Evolutionary conservation across 1,139 yeast genomes (phyloP), one percentile per base, ranked within the genome.

Genomic region (Lipomyces yarrowii): DNA sequence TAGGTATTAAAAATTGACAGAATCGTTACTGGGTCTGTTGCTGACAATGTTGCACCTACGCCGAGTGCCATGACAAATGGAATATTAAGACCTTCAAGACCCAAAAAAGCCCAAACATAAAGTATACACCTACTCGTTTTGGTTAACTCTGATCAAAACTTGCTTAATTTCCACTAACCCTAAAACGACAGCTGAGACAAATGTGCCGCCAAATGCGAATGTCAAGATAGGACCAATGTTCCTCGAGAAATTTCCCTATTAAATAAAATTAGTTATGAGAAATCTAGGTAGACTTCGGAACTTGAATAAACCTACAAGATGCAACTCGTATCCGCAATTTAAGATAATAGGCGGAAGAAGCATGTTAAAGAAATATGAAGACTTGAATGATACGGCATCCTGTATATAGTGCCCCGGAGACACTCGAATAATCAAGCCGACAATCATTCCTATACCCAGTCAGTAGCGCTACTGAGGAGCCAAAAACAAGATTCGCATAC

Each of bases 21-120:
- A 74, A 96, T 94, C 0, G 99, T 96, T 48, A 96, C 98, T 0
- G 99, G 99, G 77, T 96, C 99, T 0, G 99, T 96, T 30, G 99
- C 99, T 0, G 97, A 91, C 60, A 96, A 83, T 0, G 99, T 93
- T 2, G 99, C 99, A 13, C 99, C 99, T 11, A 96, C 97, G 0
- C 97, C 94, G 67, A 96, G 83, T 0, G 99, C 98, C 77, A 94
- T 98, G 33, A 94, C 97, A 78, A 94, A 92, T 64, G 97, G 94
- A 67, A 96, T 86, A 69, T 88, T 81, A 62, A 94, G 86, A 39
- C 94, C 91, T 76, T 96, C 99, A 57, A 96, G 78, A 0, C 99
- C 99, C 71, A 94, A 78, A 3, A 91, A 86, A 0, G 99, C 91
- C 96, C 98, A 96, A 21, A 93, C 80, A 75, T 87, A 96, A 64